phyloP scores from a whole-genome alignment of 768 basidiomycete species.

The Russula sp. region DNA sequence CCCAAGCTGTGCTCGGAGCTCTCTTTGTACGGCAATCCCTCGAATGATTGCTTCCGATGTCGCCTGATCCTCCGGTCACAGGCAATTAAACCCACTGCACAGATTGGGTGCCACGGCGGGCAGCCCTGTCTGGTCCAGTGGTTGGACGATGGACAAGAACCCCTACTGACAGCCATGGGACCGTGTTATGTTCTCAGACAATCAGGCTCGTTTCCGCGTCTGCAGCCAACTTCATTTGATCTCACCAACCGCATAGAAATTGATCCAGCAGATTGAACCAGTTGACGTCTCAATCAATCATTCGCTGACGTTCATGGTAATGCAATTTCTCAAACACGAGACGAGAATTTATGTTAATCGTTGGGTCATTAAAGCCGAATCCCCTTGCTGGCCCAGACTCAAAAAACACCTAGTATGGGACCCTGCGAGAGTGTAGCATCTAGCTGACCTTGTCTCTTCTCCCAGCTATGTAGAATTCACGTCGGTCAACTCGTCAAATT shows the following conservation, averaged over 20 bases:
- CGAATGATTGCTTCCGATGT: not conserved
- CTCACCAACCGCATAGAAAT: constrained; percentile 34
- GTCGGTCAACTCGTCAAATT: constrained; percentile 27
- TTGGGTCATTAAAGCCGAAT: constrained; percentile 39
- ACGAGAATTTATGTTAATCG: not conserved
- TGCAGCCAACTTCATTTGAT: not conserved
- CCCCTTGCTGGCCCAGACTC: constrained; percentile 51
- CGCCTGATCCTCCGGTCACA: not conserved
- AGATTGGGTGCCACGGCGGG: constrained; percentile 42
- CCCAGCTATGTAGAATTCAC: constrained; percentile 57
- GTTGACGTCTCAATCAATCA: constrained; percentile 45
- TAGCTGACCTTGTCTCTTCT: constrained; percentile 4
- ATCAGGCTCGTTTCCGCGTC: constrained; percentile 32
- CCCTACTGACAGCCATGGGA: constrained; percentile 47
- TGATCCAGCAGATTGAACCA: constrained; percentile 52
- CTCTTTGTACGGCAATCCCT: constrained; percentile 11
- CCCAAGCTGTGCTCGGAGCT: constrained; percentile 1
- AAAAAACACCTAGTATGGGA: constrained; percentile 46
- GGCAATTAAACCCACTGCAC: constrained; percentile 8
- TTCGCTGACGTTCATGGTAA: constrained; percentile 53
- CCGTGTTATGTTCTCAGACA: constrained; percentile 49
- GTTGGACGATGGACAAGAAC: constrained; percentile 55
- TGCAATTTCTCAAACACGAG: constrained; percentile 15
- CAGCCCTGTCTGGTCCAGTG: constrained; percentile 50
- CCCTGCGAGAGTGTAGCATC: not conserved